A percentile compares a stretch with the other conserved stretches of the same genome.
Conservation (phyloP, 768 basidiomycete species). For the Termitomyces sp. region DNA sequence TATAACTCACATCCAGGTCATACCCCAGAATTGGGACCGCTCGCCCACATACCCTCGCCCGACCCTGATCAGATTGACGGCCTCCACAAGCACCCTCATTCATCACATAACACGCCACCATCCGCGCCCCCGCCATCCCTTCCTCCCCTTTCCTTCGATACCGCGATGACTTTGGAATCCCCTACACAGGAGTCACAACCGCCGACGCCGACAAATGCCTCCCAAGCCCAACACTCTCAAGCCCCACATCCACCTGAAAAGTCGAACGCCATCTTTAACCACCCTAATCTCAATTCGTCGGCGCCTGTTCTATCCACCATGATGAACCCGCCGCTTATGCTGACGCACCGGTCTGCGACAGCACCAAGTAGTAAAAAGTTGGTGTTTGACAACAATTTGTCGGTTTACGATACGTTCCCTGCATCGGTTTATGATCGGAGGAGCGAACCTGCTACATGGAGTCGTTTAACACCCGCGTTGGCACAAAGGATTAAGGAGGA, state of each 20-base stretch:
- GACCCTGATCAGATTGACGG: conserved; percentile 88
- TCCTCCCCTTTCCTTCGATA: conserved; percentile 56
- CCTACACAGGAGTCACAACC: conserved; percentile 34
- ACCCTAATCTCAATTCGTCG: conserved; percentile 84
- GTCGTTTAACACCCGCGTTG: conserved; percentile 88
- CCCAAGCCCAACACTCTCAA: conserved; percentile 19
- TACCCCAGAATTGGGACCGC: conserved; percentile 60
- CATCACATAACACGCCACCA: conserved; percentile 32
- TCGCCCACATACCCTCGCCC: conserved; percentile 79
- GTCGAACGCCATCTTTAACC: conserved; percentile 61
- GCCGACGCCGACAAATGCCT: conserved; percentile 31
- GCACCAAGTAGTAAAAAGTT: conserved; percentile 65
- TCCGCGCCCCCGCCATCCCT: conserved; percentile 32
- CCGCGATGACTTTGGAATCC: conserved; percentile 39
- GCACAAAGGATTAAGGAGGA: conserved; percentile 98
- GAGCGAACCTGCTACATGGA: conserved; percentile 97
- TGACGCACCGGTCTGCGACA: conserved; percentile 74
- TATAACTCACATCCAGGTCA: conserved; percentile 59
- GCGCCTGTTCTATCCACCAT: conserved; percentile 80
- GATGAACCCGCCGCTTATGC: conserved; percentile 43
- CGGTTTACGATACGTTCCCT: conserved; percentile 97
- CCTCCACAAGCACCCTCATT: conserved; percentile 67
- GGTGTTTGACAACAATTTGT: conserved; percentile 88
- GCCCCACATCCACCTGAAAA: conserved; percentile 45
- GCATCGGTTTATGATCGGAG: conserved; percentile 88